Evolutionary conservation across 352 stramenopile genomes (phyloP), one percentile per base, ranked within the genome.

Genomic region (Globisporangium solare): DNA sequence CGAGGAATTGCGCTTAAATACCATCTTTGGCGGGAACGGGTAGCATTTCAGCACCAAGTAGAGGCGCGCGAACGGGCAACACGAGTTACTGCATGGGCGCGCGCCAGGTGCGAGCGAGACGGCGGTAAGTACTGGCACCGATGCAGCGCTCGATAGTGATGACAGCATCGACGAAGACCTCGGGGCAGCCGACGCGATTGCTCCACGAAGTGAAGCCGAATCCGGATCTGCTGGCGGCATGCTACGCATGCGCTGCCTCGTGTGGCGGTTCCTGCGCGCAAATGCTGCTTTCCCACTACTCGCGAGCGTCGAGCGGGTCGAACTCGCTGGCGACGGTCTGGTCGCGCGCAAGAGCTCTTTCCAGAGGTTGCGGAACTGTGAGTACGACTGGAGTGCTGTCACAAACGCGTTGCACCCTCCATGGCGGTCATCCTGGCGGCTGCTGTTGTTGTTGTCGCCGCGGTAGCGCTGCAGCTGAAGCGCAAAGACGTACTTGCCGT

Each of bases 361-460:
- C 74, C 74, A 85, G 45, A 87, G 70, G 45, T 64, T 66, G 20
- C 76, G 76, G 40, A 87, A 87, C 55, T 87, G 67, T 0, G 74
- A 85, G 64, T 85, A 85, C 6, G 76, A 87, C 17, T 73, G 76
- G 49, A 64, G 56, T 14, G 66, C 66, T 4, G 66, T 70, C 40
- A 74, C 60, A 35, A 56, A 56, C 3, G 61, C 53, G 12, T 45
- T 31, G 15, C 62, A 50, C 22, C 46, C 63, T 43, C 58, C 51
- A 35, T 47, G 62, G 5, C 63, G 51, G 31, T 68, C 49, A 15
- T 72, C 61, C 42, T 11, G 58, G 32, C 5, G 54, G 12, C 15
- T 75, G 55, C 47, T 69, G 39, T 15, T 71, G 40, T 50, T 74
- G 64, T 41, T 67, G 63, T 52, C 61, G 56, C 51, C 54, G 8